A percentile compares a stretch with the other conserved stretches of the same genome.
phyloP scores from a whole-genome alignment of 2,329 filamentous ascomycete genomes.

The Penicillium thymicola region DNA sequence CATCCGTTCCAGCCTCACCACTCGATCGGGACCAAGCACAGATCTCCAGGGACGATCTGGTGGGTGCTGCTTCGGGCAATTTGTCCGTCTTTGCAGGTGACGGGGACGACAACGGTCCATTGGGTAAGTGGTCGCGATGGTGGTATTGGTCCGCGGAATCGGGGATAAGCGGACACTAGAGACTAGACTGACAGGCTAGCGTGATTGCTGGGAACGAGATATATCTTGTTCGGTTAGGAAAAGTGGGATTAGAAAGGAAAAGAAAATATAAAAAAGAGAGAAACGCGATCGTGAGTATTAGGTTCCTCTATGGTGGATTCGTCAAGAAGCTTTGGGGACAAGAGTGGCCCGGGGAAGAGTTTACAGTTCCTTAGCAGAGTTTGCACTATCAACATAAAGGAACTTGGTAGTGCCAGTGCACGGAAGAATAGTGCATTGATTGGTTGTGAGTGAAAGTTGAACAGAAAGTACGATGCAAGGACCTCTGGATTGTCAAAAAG shows the following conservation, averaged over 20 bases:
- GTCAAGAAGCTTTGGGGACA: slow-evolving; percentile 10
- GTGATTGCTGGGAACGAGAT: not conserved
- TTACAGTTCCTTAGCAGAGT: slow-evolving; percentile 15
- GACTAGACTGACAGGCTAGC: not conserved
- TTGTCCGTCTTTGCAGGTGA: slow-evolving; percentile 21
- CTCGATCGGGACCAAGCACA: slow-evolving; percentile 15
- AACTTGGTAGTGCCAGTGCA: slow-evolving; percentile 3
- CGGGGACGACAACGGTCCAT: slow-evolving; percentile 4
- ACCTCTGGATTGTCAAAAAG: not conserved
- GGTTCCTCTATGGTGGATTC: slow-evolving; percentile 14
- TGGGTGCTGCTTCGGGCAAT: slow-evolving; percentile 21
- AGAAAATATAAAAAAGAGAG: not conserved
- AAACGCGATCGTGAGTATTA: slow-evolving; percentile 7
- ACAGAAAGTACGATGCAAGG: slow-evolving; percentile 13
- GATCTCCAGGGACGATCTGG: slow-evolving; percentile 20
- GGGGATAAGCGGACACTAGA: slow-evolving; percentile 1
- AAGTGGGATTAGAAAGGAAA: not conserved
- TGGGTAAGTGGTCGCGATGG: not conserved
- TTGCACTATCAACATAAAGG: slow-evolving; percentile 11
- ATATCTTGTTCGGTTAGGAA: not conserved
- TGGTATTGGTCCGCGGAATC: slow-evolving; percentile 3
- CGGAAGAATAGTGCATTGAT: slow-evolving; percentile 3
- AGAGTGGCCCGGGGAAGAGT: slow-evolving; percentile 15
- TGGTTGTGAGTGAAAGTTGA: slow-evolving; percentile 13
- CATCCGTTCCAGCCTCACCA: slow-evolving; percentile 16